phyloP scores from a whole-genome alignment of 164 flowering plant genomes.

The Cinnamomum micranthum region DNA sequence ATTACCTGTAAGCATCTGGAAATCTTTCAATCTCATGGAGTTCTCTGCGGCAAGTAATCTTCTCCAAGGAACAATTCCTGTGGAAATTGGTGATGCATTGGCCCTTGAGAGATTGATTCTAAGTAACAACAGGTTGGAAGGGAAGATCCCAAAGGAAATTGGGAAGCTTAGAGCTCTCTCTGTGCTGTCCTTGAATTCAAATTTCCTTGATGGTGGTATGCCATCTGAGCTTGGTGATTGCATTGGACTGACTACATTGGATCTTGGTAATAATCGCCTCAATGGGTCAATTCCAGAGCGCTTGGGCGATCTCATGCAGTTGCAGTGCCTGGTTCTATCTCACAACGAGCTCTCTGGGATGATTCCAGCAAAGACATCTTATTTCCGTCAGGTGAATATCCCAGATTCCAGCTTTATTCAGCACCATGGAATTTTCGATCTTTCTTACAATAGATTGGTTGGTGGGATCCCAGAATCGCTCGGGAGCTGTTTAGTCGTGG shows the following conservation, averaged over 20 bases:
- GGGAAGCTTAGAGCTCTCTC: constrained; percentile 52
- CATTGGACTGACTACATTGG: constrained; percentile 47
- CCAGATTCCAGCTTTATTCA: constrained; percentile 68
- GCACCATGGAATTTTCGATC: constrained; percentile 71
- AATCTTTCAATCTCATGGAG: constrained; percentile 43
- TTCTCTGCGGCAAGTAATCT: constrained; percentile 59
- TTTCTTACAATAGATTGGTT: constrained; percentile 56
- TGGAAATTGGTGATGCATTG: constrained; percentile 49
- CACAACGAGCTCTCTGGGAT: constrained; percentile 55
- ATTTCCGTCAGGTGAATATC: constrained; percentile 47
- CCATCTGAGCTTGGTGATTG: constrained; percentile 57
- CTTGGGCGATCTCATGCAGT: constrained; percentile 34
- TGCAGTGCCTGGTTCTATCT: constrained; percentile 73
- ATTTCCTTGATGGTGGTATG: constrained; percentile 46
- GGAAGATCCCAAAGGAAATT: constrained; percentile 56
- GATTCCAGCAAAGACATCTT: constrained; percentile 46
- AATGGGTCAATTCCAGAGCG: constrained; percentile 24
- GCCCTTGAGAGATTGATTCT: constrained; percentile 47
- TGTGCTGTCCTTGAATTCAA: constrained; percentile 56
- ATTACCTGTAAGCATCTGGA: constrained; percentile 55
- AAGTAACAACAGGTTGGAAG: constrained; percentile 46
- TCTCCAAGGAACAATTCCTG: constrained; percentile 46
- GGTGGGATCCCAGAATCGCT: constrained; percentile 67
- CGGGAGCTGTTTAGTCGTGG: constrained; percentile 53
- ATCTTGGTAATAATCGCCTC: constrained; percentile 55